phyloP scores from a whole-genome alignment of 2,329 filamentous ascomycete species.

The Cercospora sp. region DNA sequence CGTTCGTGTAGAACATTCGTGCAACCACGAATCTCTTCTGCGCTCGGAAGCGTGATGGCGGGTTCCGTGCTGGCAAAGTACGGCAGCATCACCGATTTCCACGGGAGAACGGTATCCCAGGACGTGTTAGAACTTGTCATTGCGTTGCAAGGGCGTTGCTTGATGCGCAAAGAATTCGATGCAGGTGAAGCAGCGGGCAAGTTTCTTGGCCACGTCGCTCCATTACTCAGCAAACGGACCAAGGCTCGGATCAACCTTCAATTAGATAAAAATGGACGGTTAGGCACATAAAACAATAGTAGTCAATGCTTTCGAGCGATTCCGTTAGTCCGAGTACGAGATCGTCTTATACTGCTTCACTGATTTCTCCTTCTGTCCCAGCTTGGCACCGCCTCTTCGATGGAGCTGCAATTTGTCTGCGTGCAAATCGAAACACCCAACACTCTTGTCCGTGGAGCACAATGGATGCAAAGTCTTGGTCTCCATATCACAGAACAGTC shows the following conservation, averaged over 20 bases:
- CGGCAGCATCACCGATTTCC: neutral
- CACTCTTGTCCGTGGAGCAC: neutral
- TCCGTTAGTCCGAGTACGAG: neutral
- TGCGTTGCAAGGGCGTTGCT: neutral
- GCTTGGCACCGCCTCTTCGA: neutral
- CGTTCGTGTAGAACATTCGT: constrained; percentile 7
- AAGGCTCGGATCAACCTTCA: too few relatives aligned
- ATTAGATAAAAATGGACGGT: too few relatives aligned
- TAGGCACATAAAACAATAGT: too few relatives aligned
- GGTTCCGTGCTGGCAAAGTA: neutral
- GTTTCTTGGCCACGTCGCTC: neutral
- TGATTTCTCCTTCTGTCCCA: neutral
- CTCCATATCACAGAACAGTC: neutral
- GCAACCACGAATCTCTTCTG: constrained; percentile 13
- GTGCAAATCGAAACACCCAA: neutral
- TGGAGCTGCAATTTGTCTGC: neutral
- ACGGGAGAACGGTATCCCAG: neutral
- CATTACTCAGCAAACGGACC: too few relatives aligned
- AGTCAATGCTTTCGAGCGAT: too few relatives aligned
- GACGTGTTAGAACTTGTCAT: too few relatives aligned
- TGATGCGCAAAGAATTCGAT: neutral
- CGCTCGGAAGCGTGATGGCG: neutral
- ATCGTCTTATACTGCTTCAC: neutral
- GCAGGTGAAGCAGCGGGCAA: neutral
- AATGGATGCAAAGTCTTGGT: neutral